A percentile compares a stretch with the other conserved stretches of the same genome.
Conservation (phyloP, 495 filamentous ascomycete genomes). For the Staphylotrichum tortipilum region DNA sequence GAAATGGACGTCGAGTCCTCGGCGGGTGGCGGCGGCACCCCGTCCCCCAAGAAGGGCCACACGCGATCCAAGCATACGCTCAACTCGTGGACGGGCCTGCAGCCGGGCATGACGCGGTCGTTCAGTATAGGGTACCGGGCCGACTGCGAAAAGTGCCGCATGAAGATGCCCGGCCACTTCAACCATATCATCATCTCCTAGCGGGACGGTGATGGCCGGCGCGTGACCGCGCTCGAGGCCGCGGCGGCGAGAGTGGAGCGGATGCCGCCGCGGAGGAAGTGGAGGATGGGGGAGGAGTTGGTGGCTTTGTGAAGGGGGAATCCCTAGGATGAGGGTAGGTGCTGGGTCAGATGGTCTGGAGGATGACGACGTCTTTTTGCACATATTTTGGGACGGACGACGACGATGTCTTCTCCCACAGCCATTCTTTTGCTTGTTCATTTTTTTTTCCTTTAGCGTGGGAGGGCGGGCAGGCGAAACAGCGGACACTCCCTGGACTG, state of each 20-base stretch:
- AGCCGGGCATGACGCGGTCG: slow-evolving; percentile 51
- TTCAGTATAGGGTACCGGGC: slow-evolving; percentile 79
- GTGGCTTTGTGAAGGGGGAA: neutral
- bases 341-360: no score
- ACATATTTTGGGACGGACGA: no score
- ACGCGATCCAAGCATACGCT: slow-evolving; percentile 40
- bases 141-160: slow-evolving; percentile 78
- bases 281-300: no score
- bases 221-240: slow-evolving; percentile 4
- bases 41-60: slow-evolving; percentile 34
- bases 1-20: slow-evolving; percentile 26
- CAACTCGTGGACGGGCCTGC: slow-evolving; percentile 39
- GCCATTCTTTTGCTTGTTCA: slow-evolving; percentile 2
- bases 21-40: no score
- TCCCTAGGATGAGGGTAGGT: no score
- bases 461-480: no score
- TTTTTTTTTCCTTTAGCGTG: neutral
- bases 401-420: no score
- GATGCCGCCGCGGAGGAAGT: neutral
- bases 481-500: no score
- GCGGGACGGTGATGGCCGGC: slow-evolving; percentile 13
- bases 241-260: slow-evolving; percentile 1
- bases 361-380: no score
- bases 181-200: slow-evolving; percentile 66
- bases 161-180: slow-evolving; percentile 76